These are phyloP conservation scores for Sideroxylon spinosum DNA, from an alignment of 179 eudicot species.

Conservation along the genomic window DNA sequence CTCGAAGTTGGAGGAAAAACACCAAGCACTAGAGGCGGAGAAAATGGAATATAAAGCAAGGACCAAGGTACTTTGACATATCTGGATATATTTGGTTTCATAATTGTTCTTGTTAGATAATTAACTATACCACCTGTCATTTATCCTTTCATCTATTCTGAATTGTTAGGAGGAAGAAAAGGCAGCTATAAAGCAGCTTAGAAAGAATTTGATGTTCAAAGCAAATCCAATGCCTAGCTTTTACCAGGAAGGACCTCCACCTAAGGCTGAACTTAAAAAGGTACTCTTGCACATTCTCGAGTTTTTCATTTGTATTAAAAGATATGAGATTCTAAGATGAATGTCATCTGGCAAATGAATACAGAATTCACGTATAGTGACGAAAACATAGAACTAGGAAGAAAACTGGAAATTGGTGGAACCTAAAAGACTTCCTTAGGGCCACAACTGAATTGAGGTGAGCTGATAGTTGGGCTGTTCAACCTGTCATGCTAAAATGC, in stretches of 20 bases:
- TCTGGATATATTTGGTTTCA: not conserved
- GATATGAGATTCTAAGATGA: not conserved
- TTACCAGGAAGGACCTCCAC: slow-evolving; percentile 66
- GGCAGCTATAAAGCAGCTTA: slow-evolving; percentile 69
- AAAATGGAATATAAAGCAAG: slow-evolving; percentile 71
- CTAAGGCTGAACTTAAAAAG: slow-evolving; percentile 68
- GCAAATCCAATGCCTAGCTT: slow-evolving; percentile 87
- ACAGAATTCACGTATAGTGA: slow-evolving; percentile 5
- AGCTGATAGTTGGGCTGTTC: not conserved
- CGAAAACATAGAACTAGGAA: not conserved
- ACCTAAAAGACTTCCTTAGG: not conserved
- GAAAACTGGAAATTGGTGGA: not conserved
- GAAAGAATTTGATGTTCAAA: slow-evolving; percentile 63
- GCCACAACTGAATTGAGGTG: not conserved
- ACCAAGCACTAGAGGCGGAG: slow-evolving; percentile 81
- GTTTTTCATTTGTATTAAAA: not conserved
- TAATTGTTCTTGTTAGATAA: not conserved
- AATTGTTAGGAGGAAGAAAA: slow-evolving; percentile 68
- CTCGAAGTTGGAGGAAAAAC: slow-evolving; percentile 80
- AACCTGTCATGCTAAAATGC: not conserved
- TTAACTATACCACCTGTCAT: not conserved
- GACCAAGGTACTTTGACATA: slow-evolving; percentile 51
- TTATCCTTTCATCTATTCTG: not conserved
- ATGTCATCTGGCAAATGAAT: not conserved
- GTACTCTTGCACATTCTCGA: slow-evolving; percentile 23